Base-by-base conservation (phyloP, 2,329 filamentous ascomycete genomes). In the Pseudogymnoascus verrucosus region DNA sequence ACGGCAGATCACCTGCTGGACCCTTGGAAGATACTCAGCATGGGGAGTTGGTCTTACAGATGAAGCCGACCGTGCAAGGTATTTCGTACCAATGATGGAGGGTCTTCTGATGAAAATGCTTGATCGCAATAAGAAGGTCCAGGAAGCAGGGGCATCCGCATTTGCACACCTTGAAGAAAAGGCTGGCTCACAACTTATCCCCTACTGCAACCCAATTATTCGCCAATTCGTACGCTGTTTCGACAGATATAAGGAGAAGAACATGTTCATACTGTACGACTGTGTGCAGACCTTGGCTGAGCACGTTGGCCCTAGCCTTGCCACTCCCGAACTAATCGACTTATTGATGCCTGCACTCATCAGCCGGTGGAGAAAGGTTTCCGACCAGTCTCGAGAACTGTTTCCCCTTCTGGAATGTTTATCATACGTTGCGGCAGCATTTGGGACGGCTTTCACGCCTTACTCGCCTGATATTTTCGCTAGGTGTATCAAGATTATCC, bases 211-310 rank as follows among this genome's bases (percentile, higher is more conserved):
- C 28, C 90, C 93, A 26, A 98, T 99, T 70, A 85, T 98, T 62
- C 88, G 88, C 66, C 95, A 98, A 74, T 98, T 93, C 72, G 92
- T 97, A 62, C 82, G 84, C 65, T 99, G 95, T 76, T 99, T 99
- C 76, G 84, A 82, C 62, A 92, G 90, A 76, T 99, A 98, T 84
- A 98, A 99, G 82, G 93, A 98, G 76, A 89, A 91, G 71, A 99
- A 99, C 78, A 97, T 98, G 86, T 97, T 96, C 78, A 96, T 98
- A 63, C 84, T 99, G 36, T 99, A 99, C 78, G 95, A 99, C 77
- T 98, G 95, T 75, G 91, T 99, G 36, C 95, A 99, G 78, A 99
- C 95, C 0, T 80, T 99, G 64, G 95, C 95, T 3, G 95, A 99
- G 75, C 89, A 91, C 72, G 89, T 98, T 63, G 92, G 91, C 10